Evolutionary conservation across 768 basidiomycete genomes (phyloP).

Genomic region (Mycena metata): DNA sequence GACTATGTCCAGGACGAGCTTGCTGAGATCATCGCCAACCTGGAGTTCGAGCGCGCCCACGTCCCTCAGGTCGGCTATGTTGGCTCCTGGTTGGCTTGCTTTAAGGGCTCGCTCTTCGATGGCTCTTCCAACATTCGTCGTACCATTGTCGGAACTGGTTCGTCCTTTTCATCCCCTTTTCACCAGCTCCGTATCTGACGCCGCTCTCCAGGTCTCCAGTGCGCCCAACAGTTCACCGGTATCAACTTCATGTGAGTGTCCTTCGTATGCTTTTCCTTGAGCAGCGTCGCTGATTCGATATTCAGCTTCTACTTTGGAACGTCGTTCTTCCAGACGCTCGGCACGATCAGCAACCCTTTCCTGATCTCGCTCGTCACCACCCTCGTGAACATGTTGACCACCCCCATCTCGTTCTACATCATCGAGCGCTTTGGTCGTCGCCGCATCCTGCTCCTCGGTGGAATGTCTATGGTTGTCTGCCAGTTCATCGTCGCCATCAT

Average conservation of each 20-base stretch:
- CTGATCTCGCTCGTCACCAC: constrained; percentile 77
- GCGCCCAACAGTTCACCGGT: constrained; percentile 80
- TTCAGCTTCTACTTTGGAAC: constrained; percentile 72
- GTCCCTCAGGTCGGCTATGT: constrained; percentile 73
- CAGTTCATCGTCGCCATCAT: constrained; percentile 17
- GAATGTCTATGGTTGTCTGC: constrained; percentile 1
- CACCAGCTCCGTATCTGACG: background rate
- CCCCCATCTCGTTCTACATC: constrained; percentile 69
- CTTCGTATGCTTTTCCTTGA: too few species aligned
- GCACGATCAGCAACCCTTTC: constrained; percentile 65
- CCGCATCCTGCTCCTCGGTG: constrained; percentile 13
- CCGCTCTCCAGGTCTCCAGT: constrained; percentile 12
- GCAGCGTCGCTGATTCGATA: too few species aligned
- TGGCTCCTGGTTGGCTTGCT: constrained; percentile 62
- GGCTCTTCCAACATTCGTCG: constrained; percentile 49
- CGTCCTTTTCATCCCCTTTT: background rate
- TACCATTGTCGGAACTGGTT: constrained; percentile 79
- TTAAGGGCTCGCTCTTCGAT: constrained; percentile 53
- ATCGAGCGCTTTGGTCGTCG: constrained; percentile 11
- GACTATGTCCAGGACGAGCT: constrained; percentile 69
- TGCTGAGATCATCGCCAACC: constrained; percentile 64
- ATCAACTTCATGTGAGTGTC: constrained; percentile 68
- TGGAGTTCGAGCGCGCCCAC: constrained; percentile 69
- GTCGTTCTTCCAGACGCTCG: constrained; percentile 74
- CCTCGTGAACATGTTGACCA: constrained; percentile 84